A percentile compares a stretch with the other conserved stretches of the same genome.
Conservation (phyloP, 805 yeast species). For the Metschnikowia gruessii region DNA sequence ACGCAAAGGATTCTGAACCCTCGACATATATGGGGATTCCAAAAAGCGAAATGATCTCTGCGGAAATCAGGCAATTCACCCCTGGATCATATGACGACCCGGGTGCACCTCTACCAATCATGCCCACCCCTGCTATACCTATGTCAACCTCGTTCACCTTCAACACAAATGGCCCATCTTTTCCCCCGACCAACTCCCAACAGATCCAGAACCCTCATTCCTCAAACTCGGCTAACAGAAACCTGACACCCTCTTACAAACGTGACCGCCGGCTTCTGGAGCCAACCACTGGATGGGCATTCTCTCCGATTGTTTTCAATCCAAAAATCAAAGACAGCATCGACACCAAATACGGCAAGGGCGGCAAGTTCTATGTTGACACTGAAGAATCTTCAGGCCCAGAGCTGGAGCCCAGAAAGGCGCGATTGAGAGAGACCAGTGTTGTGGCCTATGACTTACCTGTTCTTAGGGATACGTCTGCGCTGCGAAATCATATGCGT, state of each 20-base stretch:
- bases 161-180: not conserved
- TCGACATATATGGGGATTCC: conserved; percentile 49
- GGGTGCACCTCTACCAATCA: conserved; percentile 73
- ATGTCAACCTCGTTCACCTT: conserved; percentile 17
- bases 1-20: not conserved
- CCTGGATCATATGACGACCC: conserved; percentile 58
- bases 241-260: not conserved
- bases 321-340: conserved; percentile 73
- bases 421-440: conserved; percentile 15
- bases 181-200: not conserved
- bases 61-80: conserved; percentile 5
- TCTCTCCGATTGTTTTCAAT: conserved; percentile 79
- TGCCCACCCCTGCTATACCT: conserved; percentile 48
- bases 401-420: conserved; percentile 11
- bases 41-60: conserved; percentile 53
- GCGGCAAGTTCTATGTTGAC: conserved; percentile 82
- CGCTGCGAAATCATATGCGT: not conserved
- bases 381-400: conserved; percentile 25
- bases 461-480: not conserved
- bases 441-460: conserved; percentile 9
- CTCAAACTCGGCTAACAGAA: not conserved
- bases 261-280: conserved; percentile 9
- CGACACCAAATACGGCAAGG: conserved; percentile 82
- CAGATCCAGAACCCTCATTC: not conserved
- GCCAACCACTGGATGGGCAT: conserved; percentile 49